phyloP scores from a whole-genome alignment of 768 basidiomycete species.

The Clavulina sp. region DNA sequence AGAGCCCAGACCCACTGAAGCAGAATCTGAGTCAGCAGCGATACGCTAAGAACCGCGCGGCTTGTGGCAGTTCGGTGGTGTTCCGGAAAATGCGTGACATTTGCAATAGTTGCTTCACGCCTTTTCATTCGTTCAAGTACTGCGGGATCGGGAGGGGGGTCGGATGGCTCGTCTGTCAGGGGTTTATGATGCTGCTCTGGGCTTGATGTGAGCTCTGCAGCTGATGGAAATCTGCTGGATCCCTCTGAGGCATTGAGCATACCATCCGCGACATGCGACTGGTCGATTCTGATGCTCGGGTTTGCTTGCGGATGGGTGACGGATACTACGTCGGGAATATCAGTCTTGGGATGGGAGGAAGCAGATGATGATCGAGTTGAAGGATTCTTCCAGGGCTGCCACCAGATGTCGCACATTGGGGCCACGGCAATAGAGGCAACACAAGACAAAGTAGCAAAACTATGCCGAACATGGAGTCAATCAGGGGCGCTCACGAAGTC shows the following conservation, averaged over 20 bases:
- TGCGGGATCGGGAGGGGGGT: too few relatives aligned
- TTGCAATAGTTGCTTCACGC: background rate
- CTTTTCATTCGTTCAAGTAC: background rate
- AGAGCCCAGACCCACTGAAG: background rate
- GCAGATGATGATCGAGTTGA: too few relatives aligned
- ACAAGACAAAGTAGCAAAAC: background rate
- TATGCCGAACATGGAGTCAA: background rate
- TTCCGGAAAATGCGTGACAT: background rate
- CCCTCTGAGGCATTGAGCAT: background rate
- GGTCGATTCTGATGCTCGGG: background rate
- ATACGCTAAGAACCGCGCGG: background rate
- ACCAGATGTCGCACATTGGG: background rate
- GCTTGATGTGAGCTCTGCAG: background rate
- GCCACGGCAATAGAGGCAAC: conserved; percentile 4
- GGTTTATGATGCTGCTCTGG: background rate
- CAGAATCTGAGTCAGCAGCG: background rate
- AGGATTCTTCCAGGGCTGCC: background rate
- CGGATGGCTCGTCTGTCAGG: too few relatives aligned
- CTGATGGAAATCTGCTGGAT: background rate
- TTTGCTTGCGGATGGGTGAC: too few relatives aligned
- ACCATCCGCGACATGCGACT: background rate
- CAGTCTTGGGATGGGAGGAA: too few relatives aligned
- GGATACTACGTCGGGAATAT: too few relatives aligned
- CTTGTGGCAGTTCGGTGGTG: background rate
- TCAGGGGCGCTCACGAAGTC: background rate